Evolutionary conservation across 495 filamentous ascomycete species (phyloP).

Genomic region (Baudoinia panamericana): DNA sequence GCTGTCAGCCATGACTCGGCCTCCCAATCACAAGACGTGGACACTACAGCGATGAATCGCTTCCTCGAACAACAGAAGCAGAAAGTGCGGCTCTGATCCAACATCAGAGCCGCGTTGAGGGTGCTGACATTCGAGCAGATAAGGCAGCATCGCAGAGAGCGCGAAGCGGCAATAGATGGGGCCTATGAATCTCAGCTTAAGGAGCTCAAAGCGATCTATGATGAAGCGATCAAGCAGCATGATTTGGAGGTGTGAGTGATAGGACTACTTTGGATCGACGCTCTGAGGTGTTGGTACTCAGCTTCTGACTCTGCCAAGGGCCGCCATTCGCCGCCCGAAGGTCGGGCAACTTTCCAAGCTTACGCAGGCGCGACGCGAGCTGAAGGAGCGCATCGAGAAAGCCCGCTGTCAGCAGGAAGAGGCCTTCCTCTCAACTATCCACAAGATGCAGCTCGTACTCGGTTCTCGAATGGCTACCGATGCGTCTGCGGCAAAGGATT

Average conservation of each 20-base stretch:
- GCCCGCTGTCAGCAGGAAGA: conserved; percentile 7
- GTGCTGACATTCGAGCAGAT: conserved; percentile 3
- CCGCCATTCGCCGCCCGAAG: conserved; percentile 6
- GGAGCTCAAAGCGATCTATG: background rate
- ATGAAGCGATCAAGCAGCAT: background rate
- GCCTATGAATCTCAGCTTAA: background rate
- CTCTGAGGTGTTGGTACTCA: background rate
- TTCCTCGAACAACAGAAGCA: conserved; percentile 1
- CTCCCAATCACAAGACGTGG: conserved; percentile 7
- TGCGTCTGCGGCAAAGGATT: background rate
- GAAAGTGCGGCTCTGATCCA: conserved; percentile 1
- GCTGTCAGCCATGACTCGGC: too few relatives aligned
- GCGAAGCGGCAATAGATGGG: conserved; percentile 1
- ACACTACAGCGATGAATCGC: background rate
- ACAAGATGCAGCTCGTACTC: conserved; percentile 4
- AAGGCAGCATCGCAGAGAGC: conserved; percentile 4
- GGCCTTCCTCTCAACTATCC: background rate
- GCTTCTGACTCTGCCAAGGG: background rate
- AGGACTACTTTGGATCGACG: too few relatives aligned
- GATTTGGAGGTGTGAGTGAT: conserved; percentile 1
- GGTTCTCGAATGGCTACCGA: background rate
- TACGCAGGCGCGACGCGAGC: conserved; percentile 1
- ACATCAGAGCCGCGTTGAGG: conserved; percentile 1
- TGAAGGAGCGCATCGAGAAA: conserved; percentile 1
- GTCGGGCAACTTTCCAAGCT: conserved; percentile 5